Percentiles rank a stretch among this genome's conserved stretches.
phyloP scores from a whole-genome alignment of 2,329 filamentous ascomycete species.

The Fusarium clavum region DNA sequence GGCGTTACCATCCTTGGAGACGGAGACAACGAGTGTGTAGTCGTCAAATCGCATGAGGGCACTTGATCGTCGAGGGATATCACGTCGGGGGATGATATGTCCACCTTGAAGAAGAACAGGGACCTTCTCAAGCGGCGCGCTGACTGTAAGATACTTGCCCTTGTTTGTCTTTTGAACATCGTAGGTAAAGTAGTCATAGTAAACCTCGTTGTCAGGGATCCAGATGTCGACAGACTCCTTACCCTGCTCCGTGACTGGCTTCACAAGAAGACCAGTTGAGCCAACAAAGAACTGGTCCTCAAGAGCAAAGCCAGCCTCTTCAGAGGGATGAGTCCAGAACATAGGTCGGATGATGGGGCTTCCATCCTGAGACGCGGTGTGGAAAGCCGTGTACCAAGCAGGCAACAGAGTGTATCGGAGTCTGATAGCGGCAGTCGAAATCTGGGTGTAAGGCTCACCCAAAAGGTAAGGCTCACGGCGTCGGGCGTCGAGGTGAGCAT shows the following conservation, averaged over 20 bases:
- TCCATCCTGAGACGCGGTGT: constrained; percentile 83
- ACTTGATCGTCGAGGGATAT: constrained; percentile 85
- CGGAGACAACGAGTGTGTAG: constrained; percentile 84
- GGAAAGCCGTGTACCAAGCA: constrained; percentile 97
- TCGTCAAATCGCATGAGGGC: constrained; percentile 94
- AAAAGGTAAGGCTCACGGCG: constrained; percentile 92
- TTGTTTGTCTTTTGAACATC: constrained; percentile 75
- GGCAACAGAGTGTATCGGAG: constrained; percentile 91
- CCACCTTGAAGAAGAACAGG: constrained; percentile 93
- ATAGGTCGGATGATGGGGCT: constrained; percentile 91
- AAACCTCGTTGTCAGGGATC: constrained; percentile 87
- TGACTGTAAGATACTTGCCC: constrained; percentile 75
- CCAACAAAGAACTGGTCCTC: constrained; percentile 96
- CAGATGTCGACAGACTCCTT: constrained; percentile 81
- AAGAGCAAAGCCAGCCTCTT: constrained; percentile 86
- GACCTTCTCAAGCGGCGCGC: constrained; percentile 85
- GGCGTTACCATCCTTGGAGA: constrained; percentile 71
- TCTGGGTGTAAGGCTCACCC: constrained; percentile 84
- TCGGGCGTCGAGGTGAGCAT: constrained; percentile 96
- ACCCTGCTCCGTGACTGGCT: constrained; percentile 86
- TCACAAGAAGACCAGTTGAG: constrained; percentile 87
- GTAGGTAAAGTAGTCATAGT: constrained; percentile 97
- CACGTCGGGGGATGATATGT: constrained; percentile 90
- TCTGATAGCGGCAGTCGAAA: constrained; percentile 88
- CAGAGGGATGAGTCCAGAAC: constrained; percentile 89